These are phyloP conservation scores for Cyamopsis tetragonoloba DNA, from an alignment of 306 rosid species.

Conservation along the genomic window DNA sequence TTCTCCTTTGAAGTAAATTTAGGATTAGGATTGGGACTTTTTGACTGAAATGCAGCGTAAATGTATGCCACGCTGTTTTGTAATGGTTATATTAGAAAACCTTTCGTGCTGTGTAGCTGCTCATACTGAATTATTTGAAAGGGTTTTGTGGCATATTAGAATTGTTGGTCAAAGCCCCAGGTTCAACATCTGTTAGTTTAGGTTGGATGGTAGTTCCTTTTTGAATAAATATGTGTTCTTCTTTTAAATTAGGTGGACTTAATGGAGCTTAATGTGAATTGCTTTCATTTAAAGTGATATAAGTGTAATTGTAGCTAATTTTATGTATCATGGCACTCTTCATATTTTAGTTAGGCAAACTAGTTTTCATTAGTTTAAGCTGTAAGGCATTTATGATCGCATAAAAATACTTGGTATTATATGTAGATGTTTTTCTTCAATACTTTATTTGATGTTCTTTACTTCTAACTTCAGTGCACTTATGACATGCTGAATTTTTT, in stretches of 20 bases:
- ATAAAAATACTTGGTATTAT: constrained; percentile 1
- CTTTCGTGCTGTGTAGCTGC: neutral
- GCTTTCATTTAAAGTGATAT: neutral
- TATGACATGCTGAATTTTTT: neutral
- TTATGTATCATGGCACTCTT: no score
- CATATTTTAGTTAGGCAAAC: neutral
- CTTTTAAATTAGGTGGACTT: neutral
- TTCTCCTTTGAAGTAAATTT: neutral
- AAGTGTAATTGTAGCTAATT: neutral
- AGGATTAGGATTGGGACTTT: no score
- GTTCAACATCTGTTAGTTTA: neutral
- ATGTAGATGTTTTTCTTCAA: neutral
- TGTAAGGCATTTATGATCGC: neutral
- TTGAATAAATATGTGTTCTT: neutral
- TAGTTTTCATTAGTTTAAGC: neutral
- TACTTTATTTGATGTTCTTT: neutral
- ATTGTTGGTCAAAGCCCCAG: neutral
- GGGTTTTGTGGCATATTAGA: neutral
- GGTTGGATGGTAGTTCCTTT: neutral
- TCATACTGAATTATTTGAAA: neutral
- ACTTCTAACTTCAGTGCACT: neutral
- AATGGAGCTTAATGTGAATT: neutral
- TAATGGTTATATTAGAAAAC: neutral
- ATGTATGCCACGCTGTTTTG: neutral
- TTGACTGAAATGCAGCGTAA: neutral